These are phyloP conservation scores for Plectosphaerella sp. DNA, from an alignment of 2,329 filamentous ascomycete species.

Conservation along the genomic window DNA sequence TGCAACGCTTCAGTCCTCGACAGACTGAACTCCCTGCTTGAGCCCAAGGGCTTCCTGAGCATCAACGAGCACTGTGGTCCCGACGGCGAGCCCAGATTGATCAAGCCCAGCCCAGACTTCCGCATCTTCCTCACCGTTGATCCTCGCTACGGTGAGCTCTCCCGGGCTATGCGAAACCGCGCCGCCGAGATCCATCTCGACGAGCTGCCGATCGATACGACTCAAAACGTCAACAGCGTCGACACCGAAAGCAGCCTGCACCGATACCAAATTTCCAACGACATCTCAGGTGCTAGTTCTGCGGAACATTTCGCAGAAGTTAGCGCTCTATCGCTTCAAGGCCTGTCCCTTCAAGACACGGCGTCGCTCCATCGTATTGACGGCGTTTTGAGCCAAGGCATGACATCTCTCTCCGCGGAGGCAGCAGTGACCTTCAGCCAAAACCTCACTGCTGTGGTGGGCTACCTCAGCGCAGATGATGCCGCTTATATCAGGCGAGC, in stretches of 20 bases:
- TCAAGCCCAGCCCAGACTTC: slow-evolving; percentile 81
- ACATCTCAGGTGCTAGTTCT: slow-evolving; percentile 19
- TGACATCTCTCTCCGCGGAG: not conserved
- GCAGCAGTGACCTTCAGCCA: slow-evolving; percentile 6
- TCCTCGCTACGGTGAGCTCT: slow-evolving; percentile 86
- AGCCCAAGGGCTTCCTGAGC: slow-evolving; percentile 81
- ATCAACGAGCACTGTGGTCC: slow-evolving; percentile 89
- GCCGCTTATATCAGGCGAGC: slow-evolving; percentile 25
- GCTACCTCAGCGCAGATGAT: slow-evolving; percentile 22
- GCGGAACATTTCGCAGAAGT: slow-evolving; percentile 19
- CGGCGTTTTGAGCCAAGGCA: slow-evolving; percentile 7
- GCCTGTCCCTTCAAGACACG: slow-evolving; percentile 42
- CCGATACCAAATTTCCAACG: slow-evolving; percentile 36
- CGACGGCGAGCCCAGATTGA: slow-evolving; percentile 73
- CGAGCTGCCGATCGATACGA: slow-evolving; percentile 22
- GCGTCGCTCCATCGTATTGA: slow-evolving; percentile 25
- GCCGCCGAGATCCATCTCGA: slow-evolving; percentile 84
- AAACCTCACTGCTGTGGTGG: slow-evolving; percentile 8
- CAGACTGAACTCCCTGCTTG: slow-evolving; percentile 87
- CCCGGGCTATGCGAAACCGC: slow-evolving; percentile 92
- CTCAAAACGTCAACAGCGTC: not conserved
- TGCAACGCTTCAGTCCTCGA: slow-evolving; percentile 95
- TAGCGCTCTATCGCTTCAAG: slow-evolving; percentile 35
- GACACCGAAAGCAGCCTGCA: slow-evolving; percentile 45
- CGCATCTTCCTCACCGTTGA: slow-evolving; percentile 93